phyloP scores from a whole-genome alignment of 225 moss, liverwort and hornwort species.

The Polytrichum formosum region DNA sequence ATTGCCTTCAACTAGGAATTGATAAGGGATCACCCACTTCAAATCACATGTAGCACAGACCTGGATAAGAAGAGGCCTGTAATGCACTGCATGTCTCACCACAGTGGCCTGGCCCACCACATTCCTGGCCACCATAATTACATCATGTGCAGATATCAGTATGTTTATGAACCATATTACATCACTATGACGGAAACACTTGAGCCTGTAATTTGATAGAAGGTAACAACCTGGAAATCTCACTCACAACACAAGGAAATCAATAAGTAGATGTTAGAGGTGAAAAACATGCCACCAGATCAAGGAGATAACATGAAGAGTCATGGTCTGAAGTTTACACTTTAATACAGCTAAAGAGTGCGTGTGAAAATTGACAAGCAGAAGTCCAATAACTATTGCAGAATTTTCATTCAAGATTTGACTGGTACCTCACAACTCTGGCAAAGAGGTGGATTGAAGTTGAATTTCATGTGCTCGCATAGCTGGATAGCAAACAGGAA shows the following conservation, averaged over 20 bases:
- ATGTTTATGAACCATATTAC: not conserved
- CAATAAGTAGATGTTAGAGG: not conserved
- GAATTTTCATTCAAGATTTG: not conserved
- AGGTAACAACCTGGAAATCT: not conserved
- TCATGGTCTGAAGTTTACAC: too few species aligned
- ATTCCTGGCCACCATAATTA: slow-evolving; percentile 24
- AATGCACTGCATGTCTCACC: slow-evolving; percentile 66
- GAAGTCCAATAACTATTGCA: not conserved
- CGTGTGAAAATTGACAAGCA: not conserved
- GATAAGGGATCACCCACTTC: not conserved
- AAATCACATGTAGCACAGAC: slow-evolving; percentile 15
- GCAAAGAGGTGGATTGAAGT: slow-evolving; percentile 52
- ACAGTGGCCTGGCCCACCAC: slow-evolving; percentile 54
- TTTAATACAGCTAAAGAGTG: not conserved
- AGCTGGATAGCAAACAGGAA: slow-evolving; percentile 31
- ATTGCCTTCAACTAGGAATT: slow-evolving; percentile 2
- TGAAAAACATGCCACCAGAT: not conserved
- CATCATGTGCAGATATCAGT: not conserved
- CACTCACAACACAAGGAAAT: not conserved
- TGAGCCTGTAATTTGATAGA: not conserved
- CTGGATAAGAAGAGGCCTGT: slow-evolving; percentile 34
- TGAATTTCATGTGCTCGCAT: slow-evolving; percentile 72
- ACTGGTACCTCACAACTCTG: slow-evolving; percentile 50
- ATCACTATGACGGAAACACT: not conserved
- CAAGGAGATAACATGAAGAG: not conserved